Evolutionary conservation across 345 rosid species (phyloP), one percentile per base, ranked within the genome.

Genomic region (Ceriops tagal): DNA sequence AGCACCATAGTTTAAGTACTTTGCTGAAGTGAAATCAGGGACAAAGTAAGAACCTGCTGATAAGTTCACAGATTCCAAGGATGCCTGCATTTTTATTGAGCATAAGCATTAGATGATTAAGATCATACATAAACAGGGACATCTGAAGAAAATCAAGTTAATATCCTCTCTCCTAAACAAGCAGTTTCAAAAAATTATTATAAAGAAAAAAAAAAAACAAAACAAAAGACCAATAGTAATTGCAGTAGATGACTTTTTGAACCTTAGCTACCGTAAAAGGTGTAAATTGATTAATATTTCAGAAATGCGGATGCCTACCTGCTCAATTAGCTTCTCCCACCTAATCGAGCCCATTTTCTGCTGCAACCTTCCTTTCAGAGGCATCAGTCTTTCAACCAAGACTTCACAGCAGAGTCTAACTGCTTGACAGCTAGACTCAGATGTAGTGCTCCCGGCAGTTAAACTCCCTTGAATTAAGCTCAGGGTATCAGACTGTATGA

Each of bases 381-480:
- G 82, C 20, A 39, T 66, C 68, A 95, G 75, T 64, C 97, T 87
- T 71, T 86, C 88, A 5, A 90, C 91, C 79, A 95, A 78, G 71
- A 73, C 71, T 68, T 82, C 74, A 77, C 97, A 95, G 71, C 92
- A 89, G 63, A 84, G 79, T 81, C 89, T 80, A 64, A 84, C 84
- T 0, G 97, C 96, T 85, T 87, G 89, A 77, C 96, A 92, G 62
- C 91, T 81, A 18, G 91, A 75, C 74, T 95, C 99, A 1, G 99
- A 95, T n/a, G 96, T 89, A 0, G 97, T 89, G 80, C 99, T 95
- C 31, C 96, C 92, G 15, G 88, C 57, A 21, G 97, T 95, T 64
- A 70, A 76, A 22, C 96, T 89, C 13, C 96, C 91, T 77, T 93
- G 97, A 75, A 77, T 75, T 71, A 93, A 64, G 78, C 89, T 83